Evolutionary conservation across 768 basidiomycete genomes (phyloP), one percentile per base, ranked within the genome.

Genomic region (Chalciporus chontae): DNA sequence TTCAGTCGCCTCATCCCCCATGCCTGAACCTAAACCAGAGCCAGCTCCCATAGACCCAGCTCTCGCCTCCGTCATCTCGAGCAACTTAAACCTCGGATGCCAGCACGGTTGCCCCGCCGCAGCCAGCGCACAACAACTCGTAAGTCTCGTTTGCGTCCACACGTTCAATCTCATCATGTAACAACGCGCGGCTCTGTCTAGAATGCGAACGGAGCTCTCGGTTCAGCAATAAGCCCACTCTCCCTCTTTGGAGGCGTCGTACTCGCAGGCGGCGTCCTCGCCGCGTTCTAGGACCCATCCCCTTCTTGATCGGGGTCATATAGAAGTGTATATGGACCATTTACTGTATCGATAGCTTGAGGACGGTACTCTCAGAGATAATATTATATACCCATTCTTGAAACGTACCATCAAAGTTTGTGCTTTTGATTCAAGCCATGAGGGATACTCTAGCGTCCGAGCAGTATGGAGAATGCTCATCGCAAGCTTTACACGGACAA

Each of bases 11-110:
- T 52, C 67, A 8, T 58, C 66, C 0, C 66, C 65, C 15, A 50
- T 55, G 14, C 44, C 63, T 4, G 5, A 31, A 0, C 66, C 65
- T 3, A 54, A 52, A 8, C 60, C 59, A 18, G 58, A 59, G 11
- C 63, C 63, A 18, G 53, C 54, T 13, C 64, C 64, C 10, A 56
- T 67, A 48, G 65, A 67, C 27, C 11, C 61, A 5, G 19, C 2
- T 2, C 24, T 61, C n/a, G 37, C 63, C 7, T 11, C 47, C 4
- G 36, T 58, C 47, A 10, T 67, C 5, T 44, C 53, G 19, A 67
- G 48, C 38, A 67, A 69, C 48, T 45, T 54, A 18, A 61, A 65
- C 23, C 46, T 63, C 10, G 55, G 39, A 13, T 67, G 66, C 36
- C 32, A 41, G 14, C 27, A 67, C 5, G 65, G 61, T 24, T 69